A percentile compares a stretch with the other conserved stretches of the same genome.
Evolutionary conservation across 495 filamentous ascomycete genomes (phyloP).

Genomic region (Parathielavia hyrcaniae): DNA sequence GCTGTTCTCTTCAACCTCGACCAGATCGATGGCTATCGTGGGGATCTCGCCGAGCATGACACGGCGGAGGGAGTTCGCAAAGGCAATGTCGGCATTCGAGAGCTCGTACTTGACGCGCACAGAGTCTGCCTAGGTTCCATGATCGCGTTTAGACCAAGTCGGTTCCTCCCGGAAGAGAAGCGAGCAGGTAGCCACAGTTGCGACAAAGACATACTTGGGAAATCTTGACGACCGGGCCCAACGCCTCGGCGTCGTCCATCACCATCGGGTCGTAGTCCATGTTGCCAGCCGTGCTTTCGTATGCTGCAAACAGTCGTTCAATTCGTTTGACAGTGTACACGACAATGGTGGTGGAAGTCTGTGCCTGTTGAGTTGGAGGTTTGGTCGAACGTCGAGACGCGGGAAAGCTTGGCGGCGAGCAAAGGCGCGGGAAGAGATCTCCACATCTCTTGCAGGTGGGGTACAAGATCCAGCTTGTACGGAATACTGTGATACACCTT

Average conservation of each 20-base stretch:
- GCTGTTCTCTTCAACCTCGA: slow-evolving; percentile 88
- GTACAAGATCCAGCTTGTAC: no score
- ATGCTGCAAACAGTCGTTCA: neutral
- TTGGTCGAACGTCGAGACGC: no score
- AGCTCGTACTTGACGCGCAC: slow-evolving; percentile 77
- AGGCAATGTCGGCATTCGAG: slow-evolving; percentile 70
- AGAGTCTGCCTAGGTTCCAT: slow-evolving; percentile 52
- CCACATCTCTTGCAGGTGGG: no score
- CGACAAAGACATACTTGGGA: slow-evolving; percentile 50
- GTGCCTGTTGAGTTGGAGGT: no score
- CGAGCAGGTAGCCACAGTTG: neutral
- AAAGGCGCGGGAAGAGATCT: no score
- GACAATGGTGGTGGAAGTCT: no score
- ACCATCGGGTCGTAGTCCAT: slow-evolving; percentile 63
- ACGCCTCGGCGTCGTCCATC: slow-evolving; percentile 57
- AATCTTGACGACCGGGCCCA: slow-evolving; percentile 63
- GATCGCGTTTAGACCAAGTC: slow-evolving; percentile 12
- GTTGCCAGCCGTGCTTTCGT: slow-evolving; percentile 8
- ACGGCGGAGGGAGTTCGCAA: slow-evolving; percentile 92
- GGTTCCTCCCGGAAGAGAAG: neutral
- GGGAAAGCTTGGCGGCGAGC: no score
- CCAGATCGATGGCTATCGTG: slow-evolving; percentile 89
- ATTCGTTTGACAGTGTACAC: no score
- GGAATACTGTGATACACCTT: no score
- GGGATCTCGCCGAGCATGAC: slow-evolving; percentile 91